Base-by-base conservation (phyloP, 495 filamentous ascomycete species). In the Parathielavia hyrcaniae region DNA sequence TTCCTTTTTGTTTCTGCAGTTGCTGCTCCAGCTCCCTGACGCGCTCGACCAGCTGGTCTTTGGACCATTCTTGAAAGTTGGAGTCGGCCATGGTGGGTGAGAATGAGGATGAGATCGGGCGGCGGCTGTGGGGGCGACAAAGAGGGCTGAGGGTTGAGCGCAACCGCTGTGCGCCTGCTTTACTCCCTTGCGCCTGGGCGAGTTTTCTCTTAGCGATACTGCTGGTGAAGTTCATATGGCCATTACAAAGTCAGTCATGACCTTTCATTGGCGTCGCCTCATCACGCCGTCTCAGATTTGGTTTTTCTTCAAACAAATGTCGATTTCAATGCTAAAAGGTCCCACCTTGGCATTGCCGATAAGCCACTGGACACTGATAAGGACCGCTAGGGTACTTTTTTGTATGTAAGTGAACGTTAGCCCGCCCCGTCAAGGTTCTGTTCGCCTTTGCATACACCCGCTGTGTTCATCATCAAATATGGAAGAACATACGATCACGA, bases 41-140 rank as follows among this genome's bases (percentile, higher is more conserved):
- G 4, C 86, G 79, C 55, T 81, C 67, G 58, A 93, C 79, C 20
- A 93, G 76, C 49, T 76, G 80, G 17, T 81, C 75, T 52, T 81
- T 82, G 19, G 79, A 83, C 88, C 88, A 92, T 39, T 72, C 72
- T 14, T 58, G 56, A 60, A 77, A 78, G 36, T 65, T 59, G 30
- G 63, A 39, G 12, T 63, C 57, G 23, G 62, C 66, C 66, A 71
- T 73, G 47, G 66, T 53, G 22, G 0, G 40, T 46, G 20, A 16
- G 23, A 16, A 14, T 35, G 43, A 20, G 17, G 44, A 30, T 19
- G 35, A 44, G 20, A 8, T 23, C 14, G 39, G 26, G 17, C 50
- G 41, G 17, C 2, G 44, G 16, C 23, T 4, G 4, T 1, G 5
- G 32, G 26, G 26, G 19, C 19, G 32, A 38, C 34, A 11, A 22